Evolutionary conservation across 371 early-diverging fungal species (phyloP).

Genomic region (Dipsacomyces acuminosporus): DNA sequence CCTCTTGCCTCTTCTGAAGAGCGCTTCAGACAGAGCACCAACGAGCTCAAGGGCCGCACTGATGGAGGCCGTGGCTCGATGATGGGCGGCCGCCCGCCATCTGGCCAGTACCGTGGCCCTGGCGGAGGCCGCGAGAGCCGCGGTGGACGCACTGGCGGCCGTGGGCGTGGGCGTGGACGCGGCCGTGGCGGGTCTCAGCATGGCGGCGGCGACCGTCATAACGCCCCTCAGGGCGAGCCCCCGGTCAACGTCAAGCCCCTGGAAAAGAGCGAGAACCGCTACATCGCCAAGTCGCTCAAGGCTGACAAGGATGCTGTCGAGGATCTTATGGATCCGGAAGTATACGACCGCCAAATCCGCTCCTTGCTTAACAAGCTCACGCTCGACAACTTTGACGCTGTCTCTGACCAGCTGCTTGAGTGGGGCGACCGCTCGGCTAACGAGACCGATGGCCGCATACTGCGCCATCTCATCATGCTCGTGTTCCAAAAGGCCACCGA

Average conservation of each 20-base stretch:
- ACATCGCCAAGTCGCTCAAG: constrained; percentile 60
- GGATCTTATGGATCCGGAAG: constrained; percentile 55
- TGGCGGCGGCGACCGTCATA: constrained; percentile 42
- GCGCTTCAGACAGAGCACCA: constrained; percentile 49
- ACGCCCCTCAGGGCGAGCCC: constrained; percentile 45
- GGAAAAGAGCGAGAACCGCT: constrained; percentile 76
- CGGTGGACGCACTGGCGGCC: constrained; percentile 27
- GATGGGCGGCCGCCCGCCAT: constrained; percentile 43
- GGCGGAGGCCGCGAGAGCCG: constrained; percentile 42
- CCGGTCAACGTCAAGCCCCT: constrained; percentile 66
- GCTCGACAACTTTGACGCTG: constrained; percentile 83
- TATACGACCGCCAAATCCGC: constrained; percentile 75
- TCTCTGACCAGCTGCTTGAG: constrained; percentile 78
- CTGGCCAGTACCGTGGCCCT: constrained; percentile 52
- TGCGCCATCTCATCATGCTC: constrained; percentile 72
- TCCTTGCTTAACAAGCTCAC: constrained; percentile 92
- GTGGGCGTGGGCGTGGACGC: constrained; percentile 46
- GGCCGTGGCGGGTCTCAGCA: constrained; percentile 46
- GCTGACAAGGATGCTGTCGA: constrained; percentile 37
- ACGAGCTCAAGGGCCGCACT: constrained; percentile 50
- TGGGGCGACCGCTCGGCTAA: constrained; percentile 64
- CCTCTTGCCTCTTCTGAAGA: constrained; percentile 50
- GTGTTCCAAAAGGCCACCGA: constrained; percentile 94
- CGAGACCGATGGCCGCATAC: constrained; percentile 63
- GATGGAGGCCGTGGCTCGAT: constrained; percentile 49